Percentiles rank a stretch among this genome's conserved stretches.
phyloP scores from a whole-genome alignment of 2,329 filamentous ascomycete species.

The Didymella arachidicola region DNA sequence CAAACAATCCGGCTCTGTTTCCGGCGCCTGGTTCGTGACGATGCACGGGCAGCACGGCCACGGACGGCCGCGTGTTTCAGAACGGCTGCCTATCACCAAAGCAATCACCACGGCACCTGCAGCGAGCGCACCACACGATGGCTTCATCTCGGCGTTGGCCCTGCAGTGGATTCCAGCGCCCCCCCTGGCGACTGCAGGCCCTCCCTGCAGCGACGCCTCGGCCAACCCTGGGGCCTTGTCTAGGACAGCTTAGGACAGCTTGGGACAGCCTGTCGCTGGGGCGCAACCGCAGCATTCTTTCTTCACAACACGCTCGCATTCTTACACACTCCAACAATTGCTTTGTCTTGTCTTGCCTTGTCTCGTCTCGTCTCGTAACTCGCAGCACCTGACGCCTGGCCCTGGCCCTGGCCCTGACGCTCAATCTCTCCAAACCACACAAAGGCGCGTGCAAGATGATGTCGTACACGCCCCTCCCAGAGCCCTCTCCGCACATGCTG shows the following conservation, averaged over 20 bases:
- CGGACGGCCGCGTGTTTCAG: conserved; percentile 19
- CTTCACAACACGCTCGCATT: conserved; percentile 20
- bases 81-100: conserved; percentile 14
- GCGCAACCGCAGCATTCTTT: conserved; percentile 26
- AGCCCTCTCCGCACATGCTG: conserved; percentile 28
- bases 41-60: conserved; percentile 13
- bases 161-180: conserved; percentile 18
- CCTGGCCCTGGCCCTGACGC: background rate
- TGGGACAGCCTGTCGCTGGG: conserved; percentile 23
- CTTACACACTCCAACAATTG: conserved; percentile 16
- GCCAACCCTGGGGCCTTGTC: conserved; percentile 25
- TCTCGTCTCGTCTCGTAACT: conserved; percentile 1
- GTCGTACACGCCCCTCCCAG: conserved; percentile 30
- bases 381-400: conserved; percentile 12
- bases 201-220: conserved; percentile 34
- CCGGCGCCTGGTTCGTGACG: conserved; percentile 8
- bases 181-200: conserved; percentile 31
- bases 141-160: conserved; percentile 17
- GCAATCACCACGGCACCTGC: conserved; percentile 16
- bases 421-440: conserved; percentile 1
- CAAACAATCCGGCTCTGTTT: conserved; percentile 13
- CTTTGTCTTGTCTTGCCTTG: conserved; percentile 20
- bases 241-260: conserved; percentile 25
- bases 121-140: conserved; percentile 19
- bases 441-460: conserved; percentile 25